Percentiles rank a stretch among this genome's conserved stretches.
These are phyloP conservation scores for Sequoia sempervirens DNA, from an alignment of 75 land plant species.

Conservation along the genomic window DNA sequence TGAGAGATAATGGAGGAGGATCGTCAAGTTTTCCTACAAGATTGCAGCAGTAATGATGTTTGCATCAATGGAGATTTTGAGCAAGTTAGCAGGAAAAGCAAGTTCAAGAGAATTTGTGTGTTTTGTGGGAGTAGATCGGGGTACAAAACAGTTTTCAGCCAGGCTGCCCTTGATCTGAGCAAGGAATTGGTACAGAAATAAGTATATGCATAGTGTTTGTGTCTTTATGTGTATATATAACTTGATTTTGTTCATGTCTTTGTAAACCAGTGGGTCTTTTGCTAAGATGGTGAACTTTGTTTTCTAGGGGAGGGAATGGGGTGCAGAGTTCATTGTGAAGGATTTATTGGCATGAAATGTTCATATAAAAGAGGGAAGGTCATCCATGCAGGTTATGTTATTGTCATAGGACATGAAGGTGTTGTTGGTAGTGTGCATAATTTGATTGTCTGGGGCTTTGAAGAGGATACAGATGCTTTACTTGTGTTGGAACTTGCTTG, in stretches of 20 bases:
- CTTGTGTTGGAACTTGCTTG: too few relatives aligned
- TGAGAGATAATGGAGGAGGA: background rate
- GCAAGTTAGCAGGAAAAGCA: background rate
- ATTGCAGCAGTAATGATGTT: background rate
- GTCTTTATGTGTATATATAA: background rate
- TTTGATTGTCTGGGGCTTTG: too few relatives aligned
- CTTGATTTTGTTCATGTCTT: background rate
- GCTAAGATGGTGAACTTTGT: too few relatives aligned
- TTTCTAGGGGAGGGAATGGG: too few relatives aligned
- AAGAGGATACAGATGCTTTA: too few relatives aligned
- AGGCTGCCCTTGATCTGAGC: constrained; percentile 71
- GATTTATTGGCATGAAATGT: too few relatives aligned
- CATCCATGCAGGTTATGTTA: too few relatives aligned
- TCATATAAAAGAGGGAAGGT: too few relatives aligned
- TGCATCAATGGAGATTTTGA: background rate
- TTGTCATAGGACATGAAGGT: too few relatives aligned
- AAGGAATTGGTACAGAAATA: constrained; percentile 48
- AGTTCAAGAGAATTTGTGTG: constrained; percentile 74
- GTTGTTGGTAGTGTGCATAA: too few relatives aligned
- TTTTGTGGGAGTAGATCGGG: constrained; percentile 83
- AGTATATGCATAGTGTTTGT: background rate
- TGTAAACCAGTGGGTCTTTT: too few relatives aligned
- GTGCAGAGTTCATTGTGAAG: too few relatives aligned
- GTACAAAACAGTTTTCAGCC: constrained; percentile 46
- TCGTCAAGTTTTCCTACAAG: background rate